Percentiles rank a stretch among this genome's conserved stretches.
Evolutionary conservation across 768 basidiomycete genomes (phyloP).

Genomic region (Hydnomerulius pinastri): DNA sequence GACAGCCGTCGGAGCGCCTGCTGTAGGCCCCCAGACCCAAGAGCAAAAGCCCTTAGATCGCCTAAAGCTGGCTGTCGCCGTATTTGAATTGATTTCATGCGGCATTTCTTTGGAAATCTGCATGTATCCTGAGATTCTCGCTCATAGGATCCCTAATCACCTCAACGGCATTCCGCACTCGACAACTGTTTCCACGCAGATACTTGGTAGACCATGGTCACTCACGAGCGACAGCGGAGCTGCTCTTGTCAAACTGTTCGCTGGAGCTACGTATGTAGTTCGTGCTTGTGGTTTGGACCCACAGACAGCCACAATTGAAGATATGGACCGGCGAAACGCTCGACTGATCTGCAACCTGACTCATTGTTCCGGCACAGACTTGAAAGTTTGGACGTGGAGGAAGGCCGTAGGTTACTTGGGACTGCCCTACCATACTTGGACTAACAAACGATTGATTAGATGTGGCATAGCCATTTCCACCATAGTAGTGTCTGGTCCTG

Average conservation of each 20-base stretch:
- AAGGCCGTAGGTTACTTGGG: too few relatives aligned
- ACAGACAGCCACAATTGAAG: slow-evolving; percentile 2
- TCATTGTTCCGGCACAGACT: too few relatives aligned
- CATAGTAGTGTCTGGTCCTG: too few relatives aligned
- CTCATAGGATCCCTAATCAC: too few relatives aligned
- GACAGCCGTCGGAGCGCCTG: neutral
- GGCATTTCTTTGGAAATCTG: too few relatives aligned
- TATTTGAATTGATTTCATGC: too few relatives aligned
- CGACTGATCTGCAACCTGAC: slow-evolving; percentile 1
- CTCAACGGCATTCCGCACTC: neutral
- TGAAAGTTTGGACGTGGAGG: too few relatives aligned
- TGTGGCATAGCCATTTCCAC: too few relatives aligned
- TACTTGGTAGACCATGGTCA: neutral
- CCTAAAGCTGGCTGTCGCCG: neutral
- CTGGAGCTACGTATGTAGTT: neutral
- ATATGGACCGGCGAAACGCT: slow-evolving; percentile 2
- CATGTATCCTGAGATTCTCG: too few relatives aligned
- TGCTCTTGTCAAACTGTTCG: neutral
- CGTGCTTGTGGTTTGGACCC: slow-evolving; percentile 8
- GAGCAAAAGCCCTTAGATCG: neutral
- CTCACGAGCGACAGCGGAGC: too few relatives aligned
- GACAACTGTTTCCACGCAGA: neutral
- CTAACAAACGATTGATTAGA: too few relatives aligned
- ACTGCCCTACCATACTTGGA: too few relatives aligned
- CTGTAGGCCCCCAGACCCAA: neutral